Conservation (phyloP, 1,139 yeast species). For the Diutina mesorugosa region DNA sequence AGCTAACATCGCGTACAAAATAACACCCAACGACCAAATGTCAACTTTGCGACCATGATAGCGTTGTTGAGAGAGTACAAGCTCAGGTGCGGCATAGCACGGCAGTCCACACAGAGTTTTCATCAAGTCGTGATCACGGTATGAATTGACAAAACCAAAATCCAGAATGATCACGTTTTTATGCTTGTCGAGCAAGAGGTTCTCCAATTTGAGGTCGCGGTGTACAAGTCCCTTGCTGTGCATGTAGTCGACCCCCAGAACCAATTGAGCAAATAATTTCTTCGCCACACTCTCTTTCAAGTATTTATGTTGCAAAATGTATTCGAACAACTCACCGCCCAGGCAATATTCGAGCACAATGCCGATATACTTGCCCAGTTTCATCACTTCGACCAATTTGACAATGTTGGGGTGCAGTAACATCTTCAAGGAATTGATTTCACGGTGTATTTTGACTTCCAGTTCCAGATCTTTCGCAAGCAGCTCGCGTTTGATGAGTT, state of each 20-base stretch:
- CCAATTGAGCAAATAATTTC: conserved; percentile 79
- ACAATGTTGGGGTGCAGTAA: conserved; percentile 91
- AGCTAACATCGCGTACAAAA: conserved; percentile 90
- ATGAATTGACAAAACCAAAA: conserved; percentile 88
- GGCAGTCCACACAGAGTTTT: conserved; percentile 96
- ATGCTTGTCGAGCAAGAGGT: conserved; percentile 64
- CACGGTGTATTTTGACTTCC: conserved; percentile 83
- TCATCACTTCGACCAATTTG: conserved; percentile 81
- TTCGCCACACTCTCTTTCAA: conserved; percentile 81
- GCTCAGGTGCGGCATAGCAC: conserved; percentile 96
- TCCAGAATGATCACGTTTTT: conserved; percentile 71
- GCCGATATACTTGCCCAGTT: conserved; percentile 89
- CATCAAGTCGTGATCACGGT: conserved; percentile 67
- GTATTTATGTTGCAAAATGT: conserved; percentile 75
- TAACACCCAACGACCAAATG: conserved; percentile 95
- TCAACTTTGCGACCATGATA: conserved; percentile 94
- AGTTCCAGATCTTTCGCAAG: conserved; percentile 75
- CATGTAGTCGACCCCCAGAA: conserved; percentile 87
- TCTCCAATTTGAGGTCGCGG: conserved; percentile 65
- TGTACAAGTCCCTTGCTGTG: conserved; percentile 77
- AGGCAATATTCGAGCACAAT: conserved; percentile 93
- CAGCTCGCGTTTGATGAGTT: conserved; percentile 76
- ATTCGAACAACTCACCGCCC: conserved; percentile 94
- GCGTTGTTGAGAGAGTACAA: conserved; percentile 77
- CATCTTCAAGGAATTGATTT: conserved; percentile 77